These are phyloP conservation scores for Pseudocercospora macadamiae DNA, from an alignment of 2,329 filamentous ascomycete species.

Conservation along the genomic window DNA sequence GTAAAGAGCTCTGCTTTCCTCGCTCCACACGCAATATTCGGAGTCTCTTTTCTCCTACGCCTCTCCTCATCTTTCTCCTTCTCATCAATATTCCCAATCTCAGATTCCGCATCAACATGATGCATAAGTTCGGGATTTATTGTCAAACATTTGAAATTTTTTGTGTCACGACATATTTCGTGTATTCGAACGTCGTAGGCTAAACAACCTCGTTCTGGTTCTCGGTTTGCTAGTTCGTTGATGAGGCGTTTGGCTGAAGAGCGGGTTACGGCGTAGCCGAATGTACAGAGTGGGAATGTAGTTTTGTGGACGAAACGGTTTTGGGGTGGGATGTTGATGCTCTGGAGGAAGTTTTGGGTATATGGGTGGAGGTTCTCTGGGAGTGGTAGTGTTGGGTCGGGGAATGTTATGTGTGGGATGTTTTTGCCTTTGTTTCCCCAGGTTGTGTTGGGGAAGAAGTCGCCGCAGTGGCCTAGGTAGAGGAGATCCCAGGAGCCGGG, in stretches of 20 bases:
- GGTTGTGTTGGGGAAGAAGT: conserved; percentile 39
- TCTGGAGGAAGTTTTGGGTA: conserved; percentile 42
- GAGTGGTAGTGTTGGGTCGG: conserved; percentile 43
- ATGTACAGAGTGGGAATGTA: conserved; percentile 49
- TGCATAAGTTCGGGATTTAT: conserved; percentile 47
- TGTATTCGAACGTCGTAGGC: conserved; percentile 48
- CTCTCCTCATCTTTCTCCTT: conserved; percentile 13
- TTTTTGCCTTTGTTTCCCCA: conserved; percentile 16
- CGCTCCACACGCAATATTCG: conserved; percentile 42
- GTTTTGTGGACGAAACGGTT: conserved; percentile 46
- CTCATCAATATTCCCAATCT: conserved; percentile 41
- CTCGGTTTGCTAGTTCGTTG: conserved; percentile 40
- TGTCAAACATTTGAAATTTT: conserved; percentile 40
- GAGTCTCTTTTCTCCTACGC: conserved; percentile 19
- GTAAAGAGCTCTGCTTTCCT: conserved; percentile 45
- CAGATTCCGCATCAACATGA: conserved; percentile 39
- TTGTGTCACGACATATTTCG: conserved; percentile 42
- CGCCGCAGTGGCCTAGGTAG: conserved; percentile 48
- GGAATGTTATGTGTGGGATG: conserved; percentile 18
- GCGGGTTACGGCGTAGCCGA: conserved; percentile 49
- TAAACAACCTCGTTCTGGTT: conserved; percentile 32
- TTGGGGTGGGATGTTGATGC: conserved; percentile 41
- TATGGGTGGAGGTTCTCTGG: conserved; percentile 42
- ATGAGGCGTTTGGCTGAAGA: conserved; percentile 39
- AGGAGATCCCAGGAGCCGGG: conserved; percentile 43